phyloP scores from a whole-genome alignment of 441 rosid species.

The Aquilaria agallochum region DNA sequence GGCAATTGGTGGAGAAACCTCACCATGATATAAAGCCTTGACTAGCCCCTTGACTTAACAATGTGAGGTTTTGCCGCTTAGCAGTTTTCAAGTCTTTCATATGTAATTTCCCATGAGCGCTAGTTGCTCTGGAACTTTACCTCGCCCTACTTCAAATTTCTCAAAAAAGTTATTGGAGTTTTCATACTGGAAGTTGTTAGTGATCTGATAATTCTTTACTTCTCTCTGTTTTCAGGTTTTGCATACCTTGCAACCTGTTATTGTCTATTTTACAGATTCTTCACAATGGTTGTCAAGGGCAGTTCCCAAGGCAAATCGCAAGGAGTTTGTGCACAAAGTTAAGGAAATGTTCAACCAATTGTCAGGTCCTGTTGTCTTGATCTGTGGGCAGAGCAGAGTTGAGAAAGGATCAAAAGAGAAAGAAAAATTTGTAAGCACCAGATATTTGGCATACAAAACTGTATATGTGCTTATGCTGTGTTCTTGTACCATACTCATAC shows the following conservation, averaged over 20 bases:
- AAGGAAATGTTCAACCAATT: slow-evolving; percentile 67
- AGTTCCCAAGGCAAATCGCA: slow-evolving; percentile 63
- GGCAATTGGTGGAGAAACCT: no score
- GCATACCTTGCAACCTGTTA: slow-evolving; percentile 64
- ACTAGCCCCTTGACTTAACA: no score
- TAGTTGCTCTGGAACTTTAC: no score
- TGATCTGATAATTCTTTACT: slow-evolving; percentile 13
- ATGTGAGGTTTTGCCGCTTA: no score
- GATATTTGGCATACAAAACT: slow-evolving; percentile 9
- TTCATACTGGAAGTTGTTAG: not conserved
- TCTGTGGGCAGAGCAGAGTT: slow-evolving; percentile 88
- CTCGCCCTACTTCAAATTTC: not conserved
- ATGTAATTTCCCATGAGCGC: no score
- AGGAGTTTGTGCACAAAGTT: slow-evolving; percentile 66
- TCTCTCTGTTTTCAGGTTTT: slow-evolving; percentile 62
- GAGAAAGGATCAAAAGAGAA: slow-evolving; percentile 78
- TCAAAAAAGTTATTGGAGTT: not conserved
- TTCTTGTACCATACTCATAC: not conserved
- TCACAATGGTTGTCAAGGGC: slow-evolving; percentile 94
- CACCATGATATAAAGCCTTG: no score
- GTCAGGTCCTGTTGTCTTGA: slow-evolving; percentile 80
- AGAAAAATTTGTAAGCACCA: slow-evolving; percentile 69
- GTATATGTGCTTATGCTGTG: slow-evolving; percentile 1
- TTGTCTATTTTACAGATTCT: slow-evolving; percentile 90
- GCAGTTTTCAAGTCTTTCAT: no score